phyloP scores from a whole-genome alignment of 1,284 basidiomycete species.

The Coniferiporia weirii region DNA sequence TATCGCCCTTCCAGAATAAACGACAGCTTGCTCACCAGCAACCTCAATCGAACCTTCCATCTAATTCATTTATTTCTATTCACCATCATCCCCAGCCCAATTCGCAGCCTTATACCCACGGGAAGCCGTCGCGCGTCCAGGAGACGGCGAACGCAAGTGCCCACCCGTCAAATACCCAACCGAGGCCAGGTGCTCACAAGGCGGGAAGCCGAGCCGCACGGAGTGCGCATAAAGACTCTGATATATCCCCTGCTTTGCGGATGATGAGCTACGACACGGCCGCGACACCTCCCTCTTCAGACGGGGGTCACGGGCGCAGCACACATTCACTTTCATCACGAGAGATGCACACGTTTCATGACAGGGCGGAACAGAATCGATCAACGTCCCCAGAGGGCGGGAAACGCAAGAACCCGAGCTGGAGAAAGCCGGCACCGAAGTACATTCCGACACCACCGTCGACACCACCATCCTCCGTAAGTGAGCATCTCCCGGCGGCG shows the following conservation, averaged over 20 bases:
- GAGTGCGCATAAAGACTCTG: constrained; percentile 1
- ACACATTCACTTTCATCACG: neutral
- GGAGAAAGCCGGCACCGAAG: constrained; percentile 60
- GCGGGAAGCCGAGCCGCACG: constrained; percentile 1
- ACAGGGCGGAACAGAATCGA: constrained; percentile 3
- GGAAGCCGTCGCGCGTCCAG: constrained; percentile 1
- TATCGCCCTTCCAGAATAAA: constrained; percentile 16
- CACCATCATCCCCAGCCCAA: constrained; percentile 8
- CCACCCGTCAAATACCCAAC: neutral
- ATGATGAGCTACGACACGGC: constrained; percentile 13
- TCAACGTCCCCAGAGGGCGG: constrained; percentile 9
- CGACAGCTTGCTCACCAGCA: constrained; percentile 9
- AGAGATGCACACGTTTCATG: neutral
- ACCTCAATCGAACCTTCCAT: neutral
- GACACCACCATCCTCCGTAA: constrained; percentile 31
- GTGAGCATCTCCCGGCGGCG: constrained; percentile 24
- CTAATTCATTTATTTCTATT: neutral
- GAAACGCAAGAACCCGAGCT: constrained; percentile 43
- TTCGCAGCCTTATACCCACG: constrained; percentile 7
- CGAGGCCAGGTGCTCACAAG: neutral
- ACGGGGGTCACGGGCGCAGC: constrained; percentile 4
- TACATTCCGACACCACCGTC: constrained; percentile 57
- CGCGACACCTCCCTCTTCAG: neutral
- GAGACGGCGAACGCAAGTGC: neutral
- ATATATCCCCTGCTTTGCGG: constrained; percentile 10